phyloP scores from a whole-genome alignment of 257 asterid genomes.

The Nicotiana undulata region DNA sequence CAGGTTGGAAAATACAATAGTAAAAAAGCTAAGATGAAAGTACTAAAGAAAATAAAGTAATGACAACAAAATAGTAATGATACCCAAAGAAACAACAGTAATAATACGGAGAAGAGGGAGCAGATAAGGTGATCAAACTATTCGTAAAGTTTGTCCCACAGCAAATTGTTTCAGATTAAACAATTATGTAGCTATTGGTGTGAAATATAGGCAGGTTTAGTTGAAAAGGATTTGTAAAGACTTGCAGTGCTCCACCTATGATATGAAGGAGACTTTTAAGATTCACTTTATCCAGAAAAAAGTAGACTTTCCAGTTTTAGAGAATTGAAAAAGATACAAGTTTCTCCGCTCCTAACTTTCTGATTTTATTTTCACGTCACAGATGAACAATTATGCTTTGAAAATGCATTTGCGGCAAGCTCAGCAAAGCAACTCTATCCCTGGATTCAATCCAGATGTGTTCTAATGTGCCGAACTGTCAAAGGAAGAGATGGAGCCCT shows the following conservation, averaged over 20 bases:
- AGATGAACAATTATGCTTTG: slow-evolving; percentile 72
- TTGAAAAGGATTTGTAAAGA: neutral
- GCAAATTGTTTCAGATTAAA: neutral
- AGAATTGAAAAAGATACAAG: neutral
- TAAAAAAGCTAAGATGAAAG: no score
- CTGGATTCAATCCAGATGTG: slow-evolving; percentile 62
- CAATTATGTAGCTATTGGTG: neutral
- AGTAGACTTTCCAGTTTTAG: neutral
- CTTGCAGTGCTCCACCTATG: neutral
- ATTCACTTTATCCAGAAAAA: neutral
- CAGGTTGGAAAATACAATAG: no score
- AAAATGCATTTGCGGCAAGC: slow-evolving; percentile 57
- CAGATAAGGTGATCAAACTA: neutral
- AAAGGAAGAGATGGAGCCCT: neutral
- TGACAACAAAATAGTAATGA: no score
- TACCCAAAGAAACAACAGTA: no score
- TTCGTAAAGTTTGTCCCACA: neutral
- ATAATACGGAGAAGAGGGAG: no score
- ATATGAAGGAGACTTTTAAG: neutral
- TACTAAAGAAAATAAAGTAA: no score
- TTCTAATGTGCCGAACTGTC: slow-evolving; percentile 18
- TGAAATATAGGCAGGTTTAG: neutral
- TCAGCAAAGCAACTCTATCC: slow-evolving; percentile 46
- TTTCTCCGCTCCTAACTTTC: neutral
- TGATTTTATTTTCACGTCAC: slow-evolving; percentile 18